Evolutionary conservation across 495 filamentous ascomycete species (phyloP), one percentile per base, ranked within the genome.

Genomic region (Aspergillus diversus): DNA sequence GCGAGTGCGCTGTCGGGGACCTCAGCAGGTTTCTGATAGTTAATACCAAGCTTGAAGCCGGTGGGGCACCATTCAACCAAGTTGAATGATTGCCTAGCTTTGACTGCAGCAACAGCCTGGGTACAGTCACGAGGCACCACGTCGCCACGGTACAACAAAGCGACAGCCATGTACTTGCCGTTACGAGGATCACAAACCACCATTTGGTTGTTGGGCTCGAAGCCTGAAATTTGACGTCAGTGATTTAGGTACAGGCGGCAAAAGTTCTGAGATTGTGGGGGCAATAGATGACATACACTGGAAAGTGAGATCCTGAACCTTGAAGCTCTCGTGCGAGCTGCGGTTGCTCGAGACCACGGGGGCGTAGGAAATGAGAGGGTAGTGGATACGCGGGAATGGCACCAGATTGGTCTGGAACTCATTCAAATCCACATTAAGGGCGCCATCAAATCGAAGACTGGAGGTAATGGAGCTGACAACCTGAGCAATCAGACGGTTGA

Each of bases 331-430:
- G 72, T 96, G 92, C 35, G 88, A 87, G 73, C 89, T 92, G 81
- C 90, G 92, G 74, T 87, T 84, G 46, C 86, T 87, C 8, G 88
- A 90, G 68, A 96, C 87, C 66, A 96, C 92, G 4, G 92, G 92
- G 11, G 92, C 92, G 66, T 95, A 96, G 66, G 87, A 90, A 82
- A 96, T 93, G 59, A 96, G 76, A 59, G 92, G 92, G 78, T 93
- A 96, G 77, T 96, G 92, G 70, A 96, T 95, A 77, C 92, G 89
- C 13, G 92, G 92, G 75, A 92, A 96, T 6, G 92, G 92, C 37
- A 96, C 92, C 81, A 96, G 74, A 81, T 96, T 96, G 68, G 92
- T 96, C 83, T 96, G 92, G 85, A 96, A 96, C 75, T 96, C 92
- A 78, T 91, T 93, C 76, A 96, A 77, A 75, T 96, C 92, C 73